Evolutionary conservation across 768 basidiomycete genomes (phyloP).

Genomic region (Collybia sordida): DNA sequence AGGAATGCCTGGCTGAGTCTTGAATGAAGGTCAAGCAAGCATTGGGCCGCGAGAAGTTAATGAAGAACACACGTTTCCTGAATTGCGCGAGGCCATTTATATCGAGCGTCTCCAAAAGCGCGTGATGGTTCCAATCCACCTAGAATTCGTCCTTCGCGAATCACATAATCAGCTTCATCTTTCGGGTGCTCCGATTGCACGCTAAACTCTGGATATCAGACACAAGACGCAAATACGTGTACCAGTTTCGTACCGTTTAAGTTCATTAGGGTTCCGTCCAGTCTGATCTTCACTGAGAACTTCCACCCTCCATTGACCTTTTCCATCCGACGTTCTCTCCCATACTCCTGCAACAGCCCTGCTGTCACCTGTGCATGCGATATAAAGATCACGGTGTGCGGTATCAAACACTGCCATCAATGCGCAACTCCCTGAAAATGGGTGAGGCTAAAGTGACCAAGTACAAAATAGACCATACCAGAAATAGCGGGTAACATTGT

Average conservation of each 20-base stretch:
- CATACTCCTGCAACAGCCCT: conserved; percentile 94
- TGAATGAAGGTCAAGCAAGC: neutral
- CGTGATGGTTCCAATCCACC: conserved; percentile 86
- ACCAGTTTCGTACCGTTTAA: conserved; percentile 58
- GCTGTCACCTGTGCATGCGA: conserved; percentile 92
- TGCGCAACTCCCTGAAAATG: conserved; percentile 77
- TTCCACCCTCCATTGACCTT: conserved; percentile 86
- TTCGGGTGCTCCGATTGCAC: conserved; percentile 82
- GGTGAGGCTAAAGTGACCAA: conserved; percentile 11
- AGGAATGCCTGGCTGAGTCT: conserved; percentile 65
- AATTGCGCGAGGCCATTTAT: conserved; percentile 79
- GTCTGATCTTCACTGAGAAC: conserved; percentile 97
- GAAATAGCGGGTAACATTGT: conserved; percentile 84
- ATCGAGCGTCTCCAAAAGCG: conserved; percentile 87
- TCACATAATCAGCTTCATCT: conserved; percentile 70
- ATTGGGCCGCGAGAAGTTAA: conserved; percentile 21
- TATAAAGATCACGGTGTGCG: conserved; percentile 76
- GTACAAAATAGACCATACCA: conserved; percentile 36
- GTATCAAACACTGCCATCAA: conserved; percentile 88
- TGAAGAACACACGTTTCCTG: conserved; percentile 55
- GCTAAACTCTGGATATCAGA: conserved; percentile 32
- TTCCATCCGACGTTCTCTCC: conserved; percentile 63
- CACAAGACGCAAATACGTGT: neutral
- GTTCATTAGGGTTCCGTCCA: conserved; percentile 84
- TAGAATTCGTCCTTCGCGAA: conserved; percentile 78